Evolutionary conservation across 2,329 filamentous ascomycete species (phyloP).

Genomic region (Alternaria ethzedia): DNA sequence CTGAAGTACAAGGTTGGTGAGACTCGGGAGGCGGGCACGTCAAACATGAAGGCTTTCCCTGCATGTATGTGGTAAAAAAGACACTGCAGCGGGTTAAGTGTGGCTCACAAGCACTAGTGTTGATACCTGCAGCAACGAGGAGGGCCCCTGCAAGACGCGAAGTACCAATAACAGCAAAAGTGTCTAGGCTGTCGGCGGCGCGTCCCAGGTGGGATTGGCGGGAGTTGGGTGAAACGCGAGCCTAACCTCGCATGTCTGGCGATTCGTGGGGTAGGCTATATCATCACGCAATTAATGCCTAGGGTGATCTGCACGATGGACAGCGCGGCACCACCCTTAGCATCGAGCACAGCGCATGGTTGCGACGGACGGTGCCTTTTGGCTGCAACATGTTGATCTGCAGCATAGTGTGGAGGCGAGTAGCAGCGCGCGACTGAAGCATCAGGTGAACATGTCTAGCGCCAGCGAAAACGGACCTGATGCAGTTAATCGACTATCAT

Average conservation of each 20-base stretch:
- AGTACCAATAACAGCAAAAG: slow-evolving; percentile 40
- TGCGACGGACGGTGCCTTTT: slow-evolving; percentile 14
- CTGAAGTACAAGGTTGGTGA: slow-evolving; percentile 48
- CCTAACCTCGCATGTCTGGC: slow-evolving; percentile 47
- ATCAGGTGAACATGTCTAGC: slow-evolving; percentile 12
- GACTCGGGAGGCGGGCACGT: slow-evolving; percentile 49
- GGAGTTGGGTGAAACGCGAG: slow-evolving; percentile 46
- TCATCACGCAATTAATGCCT: slow-evolving; percentile 25
- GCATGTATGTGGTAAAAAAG: slow-evolving; percentile 45
- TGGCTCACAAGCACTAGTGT: slow-evolving; percentile 45
- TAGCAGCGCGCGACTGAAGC: slow-evolving; percentile 4
- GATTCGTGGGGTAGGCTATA: slow-evolving; percentile 49
- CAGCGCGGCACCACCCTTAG: slow-evolving; percentile 26
- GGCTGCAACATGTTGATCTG: slow-evolving; percentile 22
- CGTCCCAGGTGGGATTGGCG: slow-evolving; percentile 39
- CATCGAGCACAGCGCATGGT: slow-evolving; percentile 18
- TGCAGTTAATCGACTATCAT: slow-evolving; percentile 4
- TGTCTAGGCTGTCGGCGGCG: slow-evolving; percentile 47
- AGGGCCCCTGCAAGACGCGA: slow-evolving; percentile 35
- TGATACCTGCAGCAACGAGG: slow-evolving; percentile 44
- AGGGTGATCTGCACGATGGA: slow-evolving; percentile 37
- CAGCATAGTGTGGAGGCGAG: slow-evolving; percentile 15
- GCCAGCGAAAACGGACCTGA: slow-evolving; percentile 14
- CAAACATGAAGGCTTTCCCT: slow-evolving; percentile 50
- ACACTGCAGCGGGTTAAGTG: slow-evolving; percentile 43